These are phyloP conservation scores for Furcasterigmium furcatum DNA, from an alignment of 2,329 filamentous ascomycete species.

Conservation along the genomic window DNA sequence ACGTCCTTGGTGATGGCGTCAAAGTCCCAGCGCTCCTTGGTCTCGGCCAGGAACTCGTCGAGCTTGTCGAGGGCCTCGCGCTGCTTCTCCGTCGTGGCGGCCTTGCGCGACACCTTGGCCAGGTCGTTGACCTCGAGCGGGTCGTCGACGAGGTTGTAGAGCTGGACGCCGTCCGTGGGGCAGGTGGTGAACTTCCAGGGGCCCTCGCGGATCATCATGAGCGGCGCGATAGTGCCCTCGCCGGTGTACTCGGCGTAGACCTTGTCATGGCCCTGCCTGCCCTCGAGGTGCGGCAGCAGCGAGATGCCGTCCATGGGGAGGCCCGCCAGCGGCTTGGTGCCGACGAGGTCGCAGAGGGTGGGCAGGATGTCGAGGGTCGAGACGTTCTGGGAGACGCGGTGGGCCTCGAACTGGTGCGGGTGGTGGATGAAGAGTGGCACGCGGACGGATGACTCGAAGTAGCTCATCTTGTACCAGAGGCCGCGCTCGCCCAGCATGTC, in stretches of 20 bases:
- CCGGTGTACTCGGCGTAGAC: slow-evolving; percentile 96
- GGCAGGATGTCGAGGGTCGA: slow-evolving; percentile 89
- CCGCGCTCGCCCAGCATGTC: slow-evolving; percentile 94
- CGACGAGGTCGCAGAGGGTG: slow-evolving; percentile 80
- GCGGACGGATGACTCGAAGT: slow-evolving; percentile 87
- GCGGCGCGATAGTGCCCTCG: slow-evolving; percentile 82
- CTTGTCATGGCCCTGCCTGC: slow-evolving; percentile 69
- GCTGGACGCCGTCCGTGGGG: slow-evolving; percentile 76
- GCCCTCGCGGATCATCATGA: slow-evolving; percentile 91
- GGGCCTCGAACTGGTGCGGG: slow-evolving; percentile 71
- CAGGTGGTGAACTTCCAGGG: slow-evolving; percentile 90
- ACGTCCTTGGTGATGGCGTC: slow-evolving; percentile 72
- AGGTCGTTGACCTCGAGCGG: slow-evolving; percentile 77
- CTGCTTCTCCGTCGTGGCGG: slow-evolving; percentile 37
- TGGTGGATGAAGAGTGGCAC: slow-evolving; percentile 85
- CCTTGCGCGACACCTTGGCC: slow-evolving; percentile 39
- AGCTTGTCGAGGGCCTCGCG: slow-evolving; percentile 47
- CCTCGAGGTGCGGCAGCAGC: slow-evolving; percentile 73
- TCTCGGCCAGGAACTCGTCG: slow-evolving; percentile 70
- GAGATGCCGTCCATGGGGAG: slow-evolving; percentile 86
- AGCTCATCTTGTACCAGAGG: slow-evolving; percentile 97
- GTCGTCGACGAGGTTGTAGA: slow-evolving; percentile 76
- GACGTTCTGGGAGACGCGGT: slow-evolving; percentile 77
- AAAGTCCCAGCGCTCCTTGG: slow-evolving; percentile 76
- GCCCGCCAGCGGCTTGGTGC: slow-evolving; percentile 62